phyloP scores from a whole-genome alignment of 306 rosid genomes.

The Crotalaria pallida region DNA sequence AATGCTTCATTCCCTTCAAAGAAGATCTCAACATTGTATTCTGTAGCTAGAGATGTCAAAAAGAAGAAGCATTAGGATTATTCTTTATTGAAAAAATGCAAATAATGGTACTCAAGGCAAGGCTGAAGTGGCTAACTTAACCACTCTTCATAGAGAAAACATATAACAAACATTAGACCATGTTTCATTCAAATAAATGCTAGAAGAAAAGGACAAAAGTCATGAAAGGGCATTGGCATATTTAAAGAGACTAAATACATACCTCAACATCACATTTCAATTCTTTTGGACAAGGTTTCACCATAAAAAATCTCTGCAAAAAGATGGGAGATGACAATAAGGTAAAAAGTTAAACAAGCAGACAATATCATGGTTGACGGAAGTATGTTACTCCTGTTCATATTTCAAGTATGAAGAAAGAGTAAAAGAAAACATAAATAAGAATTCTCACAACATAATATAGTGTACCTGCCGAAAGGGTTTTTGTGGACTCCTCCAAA shows the following conservation, averaged over 20 bases:
- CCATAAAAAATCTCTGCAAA: constrained; percentile 88
- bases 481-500: constrained; percentile 93
- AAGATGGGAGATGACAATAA: neutral
- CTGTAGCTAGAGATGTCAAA: neutral
- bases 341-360: neutral
- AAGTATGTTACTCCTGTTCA: neutral
- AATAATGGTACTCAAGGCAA: neutral
- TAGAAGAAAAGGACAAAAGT: neutral
- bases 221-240: neutral
- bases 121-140: neutral
- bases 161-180: neutral
- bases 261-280: constrained; percentile 98
- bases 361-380: neutral
- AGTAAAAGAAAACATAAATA: neutral
- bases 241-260: constrained; percentile 15
- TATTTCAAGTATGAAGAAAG: neutral
- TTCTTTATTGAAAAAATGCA: neutral
- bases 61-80: neutral
- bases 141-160: neutral
- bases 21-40: neutral
- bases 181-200: neutral
- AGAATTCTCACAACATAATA: neutral
- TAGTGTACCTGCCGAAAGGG: constrained; percentile 88
- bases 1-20: neutral
- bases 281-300: constrained; percentile 93